Percentiles rank a stretch among this genome's conserved stretches.
phyloP scores from a whole-genome alignment of 1,139 yeast species.

The Arxiozyma heterogenica region DNA sequence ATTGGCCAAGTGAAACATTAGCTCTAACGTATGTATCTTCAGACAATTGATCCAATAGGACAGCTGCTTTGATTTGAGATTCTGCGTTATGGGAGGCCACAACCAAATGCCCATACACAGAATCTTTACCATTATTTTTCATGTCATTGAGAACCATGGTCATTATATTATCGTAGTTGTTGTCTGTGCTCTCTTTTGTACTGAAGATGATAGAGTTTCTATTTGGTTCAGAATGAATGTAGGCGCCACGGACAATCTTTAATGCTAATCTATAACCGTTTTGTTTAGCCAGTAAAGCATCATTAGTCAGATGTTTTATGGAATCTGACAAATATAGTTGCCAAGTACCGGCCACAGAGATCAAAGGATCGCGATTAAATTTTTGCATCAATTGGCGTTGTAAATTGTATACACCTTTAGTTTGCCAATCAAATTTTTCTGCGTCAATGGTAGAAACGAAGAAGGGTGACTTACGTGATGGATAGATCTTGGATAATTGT shows the following conservation, averaged over 20 bases:
- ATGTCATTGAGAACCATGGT: constrained; percentile 55
- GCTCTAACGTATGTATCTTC: constrained; percentile 29
- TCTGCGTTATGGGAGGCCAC: constrained; percentile 86
- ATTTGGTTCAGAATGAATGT: constrained; percentile 79
- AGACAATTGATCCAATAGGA: constrained; percentile 33
- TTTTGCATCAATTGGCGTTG: constrained; percentile 73
- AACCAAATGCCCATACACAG: constrained; percentile 71
- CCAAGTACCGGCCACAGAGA: constrained; percentile 80
- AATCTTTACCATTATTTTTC: constrained; percentile 39
- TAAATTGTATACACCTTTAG: constrained; percentile 73
- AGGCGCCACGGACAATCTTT: constrained; percentile 96
- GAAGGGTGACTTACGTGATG: constrained; percentile 66
- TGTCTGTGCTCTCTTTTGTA: constrained; percentile 39
- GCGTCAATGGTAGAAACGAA: constrained; percentile 88
- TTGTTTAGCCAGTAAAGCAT: constrained; percentile 54
- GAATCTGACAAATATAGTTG: constrained; percentile 85
- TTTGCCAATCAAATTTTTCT: constrained; percentile 79
- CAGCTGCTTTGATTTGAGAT: constrained; percentile 67
- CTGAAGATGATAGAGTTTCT: constrained; percentile 59
- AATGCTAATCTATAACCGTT: constrained; percentile 69
- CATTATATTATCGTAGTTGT: constrained; percentile 65
- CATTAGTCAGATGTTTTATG: constrained; percentile 49
- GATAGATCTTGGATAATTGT: constrained; percentile 43
- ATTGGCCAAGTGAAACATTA: constrained; percentile 79
- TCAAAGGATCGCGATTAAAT: constrained; percentile 43